Base-by-base conservation (phyloP, 768 basidiomycete species). In the Coprinopsis cinerea region DNA sequence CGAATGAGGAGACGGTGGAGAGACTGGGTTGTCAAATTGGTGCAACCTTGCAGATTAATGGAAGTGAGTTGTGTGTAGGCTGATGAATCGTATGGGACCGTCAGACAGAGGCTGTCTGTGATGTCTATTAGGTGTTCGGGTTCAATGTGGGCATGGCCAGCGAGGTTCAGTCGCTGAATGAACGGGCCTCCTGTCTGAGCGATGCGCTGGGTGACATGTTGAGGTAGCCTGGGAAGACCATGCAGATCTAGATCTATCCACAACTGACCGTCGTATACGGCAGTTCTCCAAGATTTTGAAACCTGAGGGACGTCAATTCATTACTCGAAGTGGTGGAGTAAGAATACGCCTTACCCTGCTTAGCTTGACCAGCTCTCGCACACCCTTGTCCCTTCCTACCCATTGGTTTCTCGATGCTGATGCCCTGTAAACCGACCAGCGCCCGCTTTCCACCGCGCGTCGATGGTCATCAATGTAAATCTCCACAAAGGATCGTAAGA, bases 201-300 rank as follows among this genome's bases (percentile, higher is more conserved):
- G 24, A 94, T 66, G 30, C 75, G 76, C 28, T 72, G 54, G 32
- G 92, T 60, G 44, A 82, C 65, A 20, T 66, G 61, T 40, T 71
- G 58, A 11, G 83, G 74, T 5, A 84, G 61, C 30, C 72, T 68
- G 13, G 86, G 79, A 61, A 88, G 86, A 1, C 81, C 65, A 17
- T 64, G 74, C 27, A 92, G 70, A 60, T 88, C 76, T 27, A 89
- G 69, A 49, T 75, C 61, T 37, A 67, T 59, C 92, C 92, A 94
- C n/a, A 94, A 73, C 59, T 92, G 88, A 13, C 92, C 92, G 62
- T 95, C 92, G 57, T 84, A 81, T 22, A 83, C 81, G 32, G 93
- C 77, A 2, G 68, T 62, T 46, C 78, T 81, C 91, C 92, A 95
- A 9, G 72, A 59, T 61, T 78, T 85, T 24, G 85, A 92, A 10